phyloP scores from a whole-genome alignment of 225 moss, liverwort and hornwort species.

The Ulota crispa region DNA sequence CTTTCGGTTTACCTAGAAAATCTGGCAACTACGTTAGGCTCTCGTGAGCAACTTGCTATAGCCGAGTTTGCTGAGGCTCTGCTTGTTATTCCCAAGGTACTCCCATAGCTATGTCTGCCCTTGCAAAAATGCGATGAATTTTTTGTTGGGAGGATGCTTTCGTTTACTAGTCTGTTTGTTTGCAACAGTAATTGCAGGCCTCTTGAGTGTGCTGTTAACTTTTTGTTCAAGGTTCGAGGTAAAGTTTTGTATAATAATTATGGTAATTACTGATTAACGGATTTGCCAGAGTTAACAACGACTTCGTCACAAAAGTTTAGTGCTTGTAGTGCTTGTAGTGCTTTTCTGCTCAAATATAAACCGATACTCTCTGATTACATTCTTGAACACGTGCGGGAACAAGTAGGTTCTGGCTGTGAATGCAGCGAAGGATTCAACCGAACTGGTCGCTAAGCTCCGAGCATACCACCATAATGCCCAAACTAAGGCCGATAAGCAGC shows the following conservation, averaged over 20 bases:
- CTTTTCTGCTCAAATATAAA: not conserved
- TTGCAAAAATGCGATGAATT: not conserved
- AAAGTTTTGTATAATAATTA: not conserved
- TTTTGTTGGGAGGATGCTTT: not conserved
- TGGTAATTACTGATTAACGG: not conserved
- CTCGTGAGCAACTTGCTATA: constrained; percentile 91
- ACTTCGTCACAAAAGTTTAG: not conserved
- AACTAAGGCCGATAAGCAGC: constrained; percentile 81
- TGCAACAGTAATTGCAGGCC: not conserved
- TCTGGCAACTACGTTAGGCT: constrained; percentile 87
- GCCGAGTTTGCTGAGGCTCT: constrained; percentile 93
- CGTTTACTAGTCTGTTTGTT: not conserved
- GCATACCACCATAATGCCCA: constrained; percentile 77
- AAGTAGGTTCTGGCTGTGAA: constrained; percentile 79
- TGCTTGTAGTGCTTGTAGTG: not conserved
- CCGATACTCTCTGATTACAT: not conserved
- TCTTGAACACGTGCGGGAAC: constrained; percentile 7
- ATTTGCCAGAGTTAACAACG: not conserved
- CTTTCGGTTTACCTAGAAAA: constrained; percentile 81
- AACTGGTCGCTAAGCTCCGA: constrained; percentile 75
- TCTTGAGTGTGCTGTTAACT: not conserved
- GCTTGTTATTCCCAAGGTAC: constrained; percentile 80
- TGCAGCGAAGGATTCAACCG: constrained; percentile 79
- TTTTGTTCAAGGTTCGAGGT: not conserved
- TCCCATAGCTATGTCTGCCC: not conserved